Conservation (phyloP, 441 rosid species). For the Erodium trifolium region DNA sequence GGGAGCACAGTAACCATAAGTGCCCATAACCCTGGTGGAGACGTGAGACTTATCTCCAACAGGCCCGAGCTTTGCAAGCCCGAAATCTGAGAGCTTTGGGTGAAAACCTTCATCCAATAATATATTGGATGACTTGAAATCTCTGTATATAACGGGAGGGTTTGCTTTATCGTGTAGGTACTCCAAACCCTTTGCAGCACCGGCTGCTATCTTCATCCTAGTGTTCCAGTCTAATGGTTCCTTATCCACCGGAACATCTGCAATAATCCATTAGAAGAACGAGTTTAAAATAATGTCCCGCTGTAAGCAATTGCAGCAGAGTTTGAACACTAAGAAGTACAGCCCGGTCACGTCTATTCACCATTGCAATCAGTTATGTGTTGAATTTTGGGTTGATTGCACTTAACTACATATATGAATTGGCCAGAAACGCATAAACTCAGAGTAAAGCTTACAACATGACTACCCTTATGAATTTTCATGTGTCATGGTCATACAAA, state of each 20-base stretch:
- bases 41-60: conserved; percentile 94
- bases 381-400: too few species aligned
- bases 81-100: conserved; percentile 94
- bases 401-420: too few species aligned
- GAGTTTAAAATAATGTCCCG: neutral
- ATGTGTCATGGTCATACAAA: too few species aligned
- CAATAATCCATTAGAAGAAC: conserved; percentile 12
- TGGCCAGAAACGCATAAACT: too few species aligned
- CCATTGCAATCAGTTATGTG: too few species aligned
- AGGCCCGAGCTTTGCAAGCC: conserved; percentile 99
- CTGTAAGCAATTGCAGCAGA: too few species aligned
- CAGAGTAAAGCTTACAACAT: too few species aligned
- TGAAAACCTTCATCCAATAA: conserved; percentile 78
- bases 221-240: conserved; percentile 87
- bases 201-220: conserved; percentile 28
- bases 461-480: too few species aligned
- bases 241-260: conserved; percentile 83
- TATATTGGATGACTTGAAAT: conserved; percentile 91
- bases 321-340: too few species aligned
- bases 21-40: conserved; percentile 97
- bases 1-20: conserved; percentile 40
- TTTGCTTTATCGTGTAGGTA: conserved; percentile 85
- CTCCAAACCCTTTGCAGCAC: conserved; percentile 94
- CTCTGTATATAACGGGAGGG: conserved; percentile 94
- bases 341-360: too few species aligned